These are phyloP conservation scores for Letharia columbiana DNA, from an alignment of 495 filamentous ascomycete genomes.

Conservation along the genomic window DNA sequence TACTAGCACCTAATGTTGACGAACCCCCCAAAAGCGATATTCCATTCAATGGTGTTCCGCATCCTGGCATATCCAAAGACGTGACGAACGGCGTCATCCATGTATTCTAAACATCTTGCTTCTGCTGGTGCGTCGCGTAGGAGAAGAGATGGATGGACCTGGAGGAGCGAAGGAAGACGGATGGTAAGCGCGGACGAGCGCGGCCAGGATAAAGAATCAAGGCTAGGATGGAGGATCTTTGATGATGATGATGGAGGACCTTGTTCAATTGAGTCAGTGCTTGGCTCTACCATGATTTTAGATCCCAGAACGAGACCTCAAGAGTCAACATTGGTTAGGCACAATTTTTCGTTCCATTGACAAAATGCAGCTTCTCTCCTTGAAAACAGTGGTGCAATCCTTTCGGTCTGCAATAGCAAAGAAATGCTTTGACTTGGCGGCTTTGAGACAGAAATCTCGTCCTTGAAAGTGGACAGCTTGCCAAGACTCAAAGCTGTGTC, in stretches of 20 bases:
- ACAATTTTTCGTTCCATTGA: constrained; percentile 2
- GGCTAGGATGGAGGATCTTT: constrained; percentile 6
- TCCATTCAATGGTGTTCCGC: constrained; percentile 15
- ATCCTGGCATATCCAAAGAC: constrained; percentile 19
- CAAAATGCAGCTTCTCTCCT: background rate
- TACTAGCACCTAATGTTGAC: constrained; percentile 15
- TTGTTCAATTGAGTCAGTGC: constrained; percentile 6
- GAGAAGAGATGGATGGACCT: constrained; percentile 26
- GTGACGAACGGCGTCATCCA: constrained; percentile 21
- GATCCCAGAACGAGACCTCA: constrained; percentile 9
- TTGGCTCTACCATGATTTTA: constrained; percentile 2
- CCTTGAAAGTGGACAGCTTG: background rate
- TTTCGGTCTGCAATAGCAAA: background rate
- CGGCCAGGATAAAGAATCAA: constrained; percentile 13
- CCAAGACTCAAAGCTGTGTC: background rate
- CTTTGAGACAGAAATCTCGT: background rate
- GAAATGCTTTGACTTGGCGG: background rate
- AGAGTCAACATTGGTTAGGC: constrained; percentile 14
- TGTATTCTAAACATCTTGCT: constrained; percentile 22
- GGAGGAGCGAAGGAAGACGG: constrained; percentile 24
- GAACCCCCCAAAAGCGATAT: constrained; percentile 19
- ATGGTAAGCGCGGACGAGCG: constrained; percentile 14
- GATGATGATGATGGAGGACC: constrained; percentile 3
- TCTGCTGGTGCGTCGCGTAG: constrained; percentile 24
- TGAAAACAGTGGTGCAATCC: background rate